phyloP scores from a whole-genome alignment of 371 early-diverging fungal genomes.

The Mycotypha africana region DNA sequence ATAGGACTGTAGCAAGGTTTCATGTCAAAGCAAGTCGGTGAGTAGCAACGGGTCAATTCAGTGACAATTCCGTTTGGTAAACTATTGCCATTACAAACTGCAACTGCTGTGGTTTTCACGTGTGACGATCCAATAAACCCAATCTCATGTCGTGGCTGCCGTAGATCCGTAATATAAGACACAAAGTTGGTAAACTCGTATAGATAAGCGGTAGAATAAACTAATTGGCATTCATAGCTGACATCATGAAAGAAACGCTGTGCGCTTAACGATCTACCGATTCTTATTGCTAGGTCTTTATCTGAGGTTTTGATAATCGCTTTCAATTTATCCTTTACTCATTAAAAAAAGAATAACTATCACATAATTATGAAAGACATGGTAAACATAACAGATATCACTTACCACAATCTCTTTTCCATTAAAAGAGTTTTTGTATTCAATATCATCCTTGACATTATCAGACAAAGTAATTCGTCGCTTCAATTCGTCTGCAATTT shows the following conservation, averaged over 20 bases:
- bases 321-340: constrained; percentile 48
- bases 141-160: no score
- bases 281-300: constrained; percentile 58
- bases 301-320: constrained; percentile 55
- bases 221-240: constrained; percentile 52
- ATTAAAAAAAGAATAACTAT: no score
- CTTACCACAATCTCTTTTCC: constrained; percentile 74
- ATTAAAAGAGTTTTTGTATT: constrained; percentile 76
- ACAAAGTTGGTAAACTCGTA: constrained; percentile 50
- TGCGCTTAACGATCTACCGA: constrained; percentile 63
- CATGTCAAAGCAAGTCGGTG: constrained; percentile 58
- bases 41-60: constrained; percentile 65
- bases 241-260: constrained; percentile 76
- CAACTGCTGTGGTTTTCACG: no score
- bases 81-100: not conserved
- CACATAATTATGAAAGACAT: no score
- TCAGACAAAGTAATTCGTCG: constrained; percentile 41
- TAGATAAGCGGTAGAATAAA: constrained; percentile 56
- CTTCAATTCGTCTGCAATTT: constrained; percentile 70
- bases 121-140: no score
- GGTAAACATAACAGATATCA: not conserved
- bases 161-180: no score
- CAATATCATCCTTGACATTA: constrained; percentile 71
- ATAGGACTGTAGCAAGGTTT: constrained; percentile 61
- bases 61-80: constrained; percentile 55